phyloP scores from a whole-genome alignment of 768 basidiomycete genomes.

The Tubosaeta sp. region DNA sequence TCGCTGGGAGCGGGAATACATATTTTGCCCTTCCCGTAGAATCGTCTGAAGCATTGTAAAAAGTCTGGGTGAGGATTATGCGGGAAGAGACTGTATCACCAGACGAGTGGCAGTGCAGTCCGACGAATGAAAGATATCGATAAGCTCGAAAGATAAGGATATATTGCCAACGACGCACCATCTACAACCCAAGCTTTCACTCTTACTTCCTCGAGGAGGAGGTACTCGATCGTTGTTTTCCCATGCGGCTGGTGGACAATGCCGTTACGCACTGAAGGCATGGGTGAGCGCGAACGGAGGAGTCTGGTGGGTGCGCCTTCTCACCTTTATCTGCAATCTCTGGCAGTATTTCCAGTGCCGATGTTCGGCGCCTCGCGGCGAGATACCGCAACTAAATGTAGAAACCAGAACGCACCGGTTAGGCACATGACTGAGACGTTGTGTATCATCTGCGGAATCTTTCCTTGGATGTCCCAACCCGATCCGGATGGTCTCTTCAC shows the following conservation, averaged over 20 bases:
- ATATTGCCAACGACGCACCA: slow-evolving; percentile 25
- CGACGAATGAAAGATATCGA: not conserved
- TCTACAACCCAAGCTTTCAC: slow-evolving; percentile 42
- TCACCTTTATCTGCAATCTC: slow-evolving; percentile 11
- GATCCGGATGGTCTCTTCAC: no score
- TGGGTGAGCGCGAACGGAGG: slow-evolving; percentile 3
- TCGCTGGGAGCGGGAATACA: slow-evolving; percentile 55
- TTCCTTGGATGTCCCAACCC: no score
- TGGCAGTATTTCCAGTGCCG: slow-evolving; percentile 4
- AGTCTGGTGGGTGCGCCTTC: not conserved
- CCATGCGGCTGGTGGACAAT: slow-evolving; percentile 31
- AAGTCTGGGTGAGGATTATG: slow-evolving; percentile 39
- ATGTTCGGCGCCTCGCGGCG: not conserved
- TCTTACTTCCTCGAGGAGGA: slow-evolving; percentile 40
- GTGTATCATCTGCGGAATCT: no score
- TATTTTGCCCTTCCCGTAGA: slow-evolving; percentile 48
- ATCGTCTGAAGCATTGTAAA: slow-evolving; percentile 33
- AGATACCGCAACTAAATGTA: slow-evolving; percentile 4
- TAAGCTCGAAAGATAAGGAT: slow-evolving; percentile 1
- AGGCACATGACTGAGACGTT: not conserved
- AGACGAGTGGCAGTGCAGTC: not conserved
- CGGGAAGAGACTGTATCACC: slow-evolving; percentile 38
- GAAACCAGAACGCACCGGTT: not conserved
- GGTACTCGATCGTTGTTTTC: slow-evolving; percentile 22
- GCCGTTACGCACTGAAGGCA: slow-evolving; percentile 21